Evolutionary conservation across 345 rosid genomes (phyloP).

Genomic region (Gossypium stocksii): DNA sequence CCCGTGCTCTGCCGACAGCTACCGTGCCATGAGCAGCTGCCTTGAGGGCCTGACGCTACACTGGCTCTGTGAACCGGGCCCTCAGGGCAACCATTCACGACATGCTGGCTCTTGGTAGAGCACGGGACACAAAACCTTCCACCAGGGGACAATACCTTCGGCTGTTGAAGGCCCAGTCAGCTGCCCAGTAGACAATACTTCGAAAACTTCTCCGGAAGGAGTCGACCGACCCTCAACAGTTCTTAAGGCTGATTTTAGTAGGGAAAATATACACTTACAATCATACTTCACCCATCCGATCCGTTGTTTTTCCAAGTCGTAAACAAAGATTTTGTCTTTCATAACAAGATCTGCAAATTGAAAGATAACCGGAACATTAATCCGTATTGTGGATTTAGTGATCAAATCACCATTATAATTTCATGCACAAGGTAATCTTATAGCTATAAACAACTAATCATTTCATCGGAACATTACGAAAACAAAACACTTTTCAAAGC

Average conservation of each 20-base stretch:
- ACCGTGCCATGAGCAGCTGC: too few relatives aligned
- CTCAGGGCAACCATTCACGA: too few relatives aligned
- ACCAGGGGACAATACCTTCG: too few relatives aligned
- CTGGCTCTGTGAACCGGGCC: too few relatives aligned
- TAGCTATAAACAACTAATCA: neutral
- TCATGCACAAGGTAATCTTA: neutral
- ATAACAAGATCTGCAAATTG: conserved; percentile 70
- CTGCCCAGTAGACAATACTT: too few relatives aligned
- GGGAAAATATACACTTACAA: conserved; percentile 47
- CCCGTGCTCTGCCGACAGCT: too few relatives aligned
- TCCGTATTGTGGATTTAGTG: neutral
- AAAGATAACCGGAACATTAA: neutral
- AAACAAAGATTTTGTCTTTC: conserved; percentile 80
- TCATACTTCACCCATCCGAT: conserved; percentile 86
- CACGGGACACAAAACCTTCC: neutral
- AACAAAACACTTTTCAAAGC: neutral
- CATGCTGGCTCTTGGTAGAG: too few relatives aligned
- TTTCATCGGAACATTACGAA: neutral
- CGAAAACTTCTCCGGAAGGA: too few relatives aligned
- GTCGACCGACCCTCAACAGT: too few relatives aligned
- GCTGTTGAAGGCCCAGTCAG: too few relatives aligned
- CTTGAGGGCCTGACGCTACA: too few relatives aligned
- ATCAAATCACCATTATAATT: neutral
- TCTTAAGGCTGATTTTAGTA: neutral
- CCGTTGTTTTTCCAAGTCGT: conserved; percentile 73